These are phyloP conservation scores for Macadamia tetraphylla DNA, from an alignment of 164 flowering plant species.

Conservation along the genomic window DNA sequence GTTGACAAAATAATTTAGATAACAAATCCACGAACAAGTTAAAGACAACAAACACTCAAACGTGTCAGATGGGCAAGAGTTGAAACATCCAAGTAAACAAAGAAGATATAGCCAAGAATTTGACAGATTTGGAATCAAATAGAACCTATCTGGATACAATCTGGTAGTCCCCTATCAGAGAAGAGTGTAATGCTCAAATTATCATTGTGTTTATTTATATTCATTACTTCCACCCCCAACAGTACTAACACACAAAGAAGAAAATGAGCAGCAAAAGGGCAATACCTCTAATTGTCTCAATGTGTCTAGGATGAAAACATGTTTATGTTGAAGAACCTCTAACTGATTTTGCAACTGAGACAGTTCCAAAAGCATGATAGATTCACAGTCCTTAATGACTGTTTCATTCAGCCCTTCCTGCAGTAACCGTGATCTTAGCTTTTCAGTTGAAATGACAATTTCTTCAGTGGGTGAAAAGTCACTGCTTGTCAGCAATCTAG, in stretches of 20 bases:
- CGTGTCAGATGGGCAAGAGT: too few species aligned
- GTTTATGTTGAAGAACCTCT: constrained; percentile 68
- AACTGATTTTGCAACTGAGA: constrained; percentile 70
- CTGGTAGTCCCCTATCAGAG: neutral
- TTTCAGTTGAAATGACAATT: constrained; percentile 78
- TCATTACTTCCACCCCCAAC: neutral
- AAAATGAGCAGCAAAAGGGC: constrained; percentile 4
- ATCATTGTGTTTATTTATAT: too few species aligned
- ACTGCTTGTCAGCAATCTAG: constrained; percentile 57
- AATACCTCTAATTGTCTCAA: constrained; percentile 85
- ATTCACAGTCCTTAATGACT: constrained; percentile 75
- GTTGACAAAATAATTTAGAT: too few species aligned
- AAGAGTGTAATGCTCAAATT: too few species aligned
- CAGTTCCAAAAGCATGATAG: constrained; percentile 71
- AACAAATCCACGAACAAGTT: too few species aligned
- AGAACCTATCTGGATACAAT: neutral
- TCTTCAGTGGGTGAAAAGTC: constrained; percentile 70
- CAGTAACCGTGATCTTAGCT: constrained; percentile 52
- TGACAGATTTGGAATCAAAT: neutral
- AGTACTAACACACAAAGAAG: neutral
- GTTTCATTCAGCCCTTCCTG: constrained; percentile 75
- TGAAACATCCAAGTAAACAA: too few species aligned
- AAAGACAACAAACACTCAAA: too few species aligned
- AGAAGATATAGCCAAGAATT: neutral
- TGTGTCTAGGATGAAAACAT: constrained; percentile 62